A percentile compares a stretch with the other conserved stretches of the same genome.
These are phyloP conservation scores for Lepiota subincarnata DNA, from an alignment of 768 basidiomycete species.

Conservation along the genomic window DNA sequence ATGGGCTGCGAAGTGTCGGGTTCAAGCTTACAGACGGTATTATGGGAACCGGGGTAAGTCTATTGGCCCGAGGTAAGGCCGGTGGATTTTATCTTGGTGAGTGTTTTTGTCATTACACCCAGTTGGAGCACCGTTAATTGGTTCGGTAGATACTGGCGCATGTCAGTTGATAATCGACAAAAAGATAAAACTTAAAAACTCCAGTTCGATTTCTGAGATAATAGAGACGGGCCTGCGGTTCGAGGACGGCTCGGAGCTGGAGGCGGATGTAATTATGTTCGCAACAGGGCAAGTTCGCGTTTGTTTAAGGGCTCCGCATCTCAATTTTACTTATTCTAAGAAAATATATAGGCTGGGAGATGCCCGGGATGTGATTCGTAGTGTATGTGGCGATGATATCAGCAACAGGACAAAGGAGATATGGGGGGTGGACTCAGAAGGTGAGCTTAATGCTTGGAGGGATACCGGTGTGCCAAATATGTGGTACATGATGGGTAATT, in stretches of 20 bases:
- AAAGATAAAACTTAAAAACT: conserved; percentile 70
- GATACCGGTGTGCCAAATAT: conserved; percentile 47
- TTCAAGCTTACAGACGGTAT: conserved; percentile 41
- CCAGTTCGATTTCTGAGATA: conserved; percentile 42
- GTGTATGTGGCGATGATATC: conserved; percentile 44
- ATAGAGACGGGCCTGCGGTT: conserved; percentile 42
- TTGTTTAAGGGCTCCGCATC: background rate
- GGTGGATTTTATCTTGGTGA: conserved; percentile 37
- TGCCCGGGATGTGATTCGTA: conserved; percentile 30
- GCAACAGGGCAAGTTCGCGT: conserved; percentile 46
- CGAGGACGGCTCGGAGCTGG: conserved; percentile 40
- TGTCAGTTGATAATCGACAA: conserved; percentile 59
- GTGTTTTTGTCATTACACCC: background rate
- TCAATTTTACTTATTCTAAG: background rate
- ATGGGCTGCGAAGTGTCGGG: conserved; percentile 36
- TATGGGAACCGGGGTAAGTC: conserved; percentile 32
- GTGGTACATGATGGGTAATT: conserved; percentile 57
- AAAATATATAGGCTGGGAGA: conserved; percentile 39
- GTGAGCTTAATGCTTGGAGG: conserved; percentile 49
- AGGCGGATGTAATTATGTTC: conserved; percentile 54
- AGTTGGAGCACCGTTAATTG: background rate
- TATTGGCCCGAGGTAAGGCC: conserved; percentile 25
- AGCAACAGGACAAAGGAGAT: conserved; percentile 41
- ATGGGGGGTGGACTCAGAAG: conserved; percentile 64
- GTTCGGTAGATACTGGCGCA: conserved; percentile 47